phyloP scores from a whole-genome alignment of 2,329 filamentous ascomycete genomes.

The Diaporthe destruens region DNA sequence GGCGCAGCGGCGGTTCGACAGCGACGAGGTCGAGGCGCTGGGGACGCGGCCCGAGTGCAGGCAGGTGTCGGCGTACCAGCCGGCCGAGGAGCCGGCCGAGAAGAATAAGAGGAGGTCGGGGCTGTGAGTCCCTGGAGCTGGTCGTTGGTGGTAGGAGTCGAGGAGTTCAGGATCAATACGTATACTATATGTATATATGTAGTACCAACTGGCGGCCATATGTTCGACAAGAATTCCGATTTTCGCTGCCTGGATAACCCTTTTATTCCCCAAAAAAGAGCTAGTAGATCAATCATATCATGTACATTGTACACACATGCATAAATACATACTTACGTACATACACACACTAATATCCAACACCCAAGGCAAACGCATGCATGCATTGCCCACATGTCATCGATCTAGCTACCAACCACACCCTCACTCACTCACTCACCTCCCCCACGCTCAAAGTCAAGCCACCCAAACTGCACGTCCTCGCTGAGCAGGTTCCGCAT shows the following conservation, averaged over 20 bases:
- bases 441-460: slow-evolving; percentile 38
- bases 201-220: background rate
- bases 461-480: slow-evolving; percentile 43
- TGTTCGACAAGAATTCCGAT: background rate
- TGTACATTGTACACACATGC: background rate
- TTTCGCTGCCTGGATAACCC: background rate
- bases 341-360: no score
- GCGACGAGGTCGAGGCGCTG: slow-evolving; percentile 3
- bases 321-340: no score
- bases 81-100: background rate
- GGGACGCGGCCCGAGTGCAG: slow-evolving; percentile 23
- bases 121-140: background rate
- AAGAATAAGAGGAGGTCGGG: background rate
- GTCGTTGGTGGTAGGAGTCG: no score
- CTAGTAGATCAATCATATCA: slow-evolving; percentile 3
- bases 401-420: no score
- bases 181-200: no score
- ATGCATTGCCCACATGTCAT: no score
- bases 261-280: background rate
- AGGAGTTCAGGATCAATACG: no score
- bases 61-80: slow-evolving; percentile 3
- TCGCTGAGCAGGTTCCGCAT: slow-evolving; percentile 43
- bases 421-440: slow-evolving; percentile 9
- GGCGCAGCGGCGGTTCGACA: slow-evolving; percentile 13
- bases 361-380: no score